phyloP scores from a whole-genome alignment of 768 basidiomycete genomes.

The Lyophyllum decastes region DNA sequence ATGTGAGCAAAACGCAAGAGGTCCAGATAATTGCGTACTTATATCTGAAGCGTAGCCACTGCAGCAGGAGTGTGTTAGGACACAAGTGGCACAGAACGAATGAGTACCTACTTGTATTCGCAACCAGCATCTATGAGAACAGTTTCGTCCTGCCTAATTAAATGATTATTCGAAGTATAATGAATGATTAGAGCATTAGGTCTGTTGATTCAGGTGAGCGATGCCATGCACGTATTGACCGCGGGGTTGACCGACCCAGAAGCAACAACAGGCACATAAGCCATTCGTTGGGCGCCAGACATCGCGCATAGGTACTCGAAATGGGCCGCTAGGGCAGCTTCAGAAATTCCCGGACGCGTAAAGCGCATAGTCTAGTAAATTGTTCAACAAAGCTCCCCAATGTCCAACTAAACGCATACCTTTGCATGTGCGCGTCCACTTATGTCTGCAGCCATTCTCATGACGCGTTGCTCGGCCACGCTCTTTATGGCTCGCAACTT shows the following conservation, averaged over 20 bases:
- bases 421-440: constrained; percentile 84
- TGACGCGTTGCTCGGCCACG: constrained; percentile 68
- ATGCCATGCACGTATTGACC: not conserved
- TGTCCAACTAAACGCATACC: constrained; percentile 38
- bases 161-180: constrained; percentile 89
- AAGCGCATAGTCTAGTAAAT: constrained; percentile 79
- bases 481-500: constrained; percentile 81
- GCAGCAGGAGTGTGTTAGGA: constrained; percentile 1
- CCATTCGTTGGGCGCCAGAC: constrained; percentile 78
- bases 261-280: constrained; percentile 98
- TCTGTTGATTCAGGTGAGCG: constrained; percentile 36
- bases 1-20: constrained; percentile 5
- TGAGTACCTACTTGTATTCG: constrained; percentile 74
- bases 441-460: constrained; percentile 87
- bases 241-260: constrained; percentile 64
- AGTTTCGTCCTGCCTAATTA: constrained; percentile 69
- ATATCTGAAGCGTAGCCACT: constrained; percentile 96
- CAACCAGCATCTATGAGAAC: constrained; percentile 91
- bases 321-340: constrained; percentile 59
- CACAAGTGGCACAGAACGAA: constrained; percentile 3
- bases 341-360: constrained; percentile 42
- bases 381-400: not conserved
- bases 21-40: constrained; percentile 47
- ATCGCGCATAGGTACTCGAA: constrained; percentile 89
- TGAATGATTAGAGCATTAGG: constrained; percentile 91